phyloP scores from a whole-genome alignment of 2,329 filamentous ascomycete species.

The Dothidotthia symphoricarpi region DNA sequence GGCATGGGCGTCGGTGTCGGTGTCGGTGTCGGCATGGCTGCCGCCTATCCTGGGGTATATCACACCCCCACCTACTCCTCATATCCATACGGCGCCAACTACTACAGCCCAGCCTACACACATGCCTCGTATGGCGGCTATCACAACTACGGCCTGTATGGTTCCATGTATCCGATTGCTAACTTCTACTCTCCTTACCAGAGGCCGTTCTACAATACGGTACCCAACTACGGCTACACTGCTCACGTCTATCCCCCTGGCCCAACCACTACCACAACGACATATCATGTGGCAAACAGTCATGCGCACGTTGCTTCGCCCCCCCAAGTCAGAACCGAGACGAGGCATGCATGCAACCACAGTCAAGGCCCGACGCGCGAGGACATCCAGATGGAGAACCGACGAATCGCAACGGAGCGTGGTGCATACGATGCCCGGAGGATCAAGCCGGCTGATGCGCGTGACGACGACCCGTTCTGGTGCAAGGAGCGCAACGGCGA shows the following conservation, averaged over 20 bases:
- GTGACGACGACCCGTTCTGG: conserved; percentile 39
- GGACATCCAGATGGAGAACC: conserved; percentile 32
- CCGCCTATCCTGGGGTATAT: conserved; percentile 27
- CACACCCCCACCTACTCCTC: conserved; percentile 18
- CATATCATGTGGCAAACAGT: conserved; percentile 27
- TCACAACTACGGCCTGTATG: conserved; percentile 25
- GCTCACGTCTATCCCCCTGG: conserved; percentile 27
- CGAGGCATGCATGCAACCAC: conserved; percentile 14
- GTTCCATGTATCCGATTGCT: conserved; percentile 35
- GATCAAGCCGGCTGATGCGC: conserved; percentile 36
- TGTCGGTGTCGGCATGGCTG: conserved; percentile 11
- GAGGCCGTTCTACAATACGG: conserved; percentile 31
- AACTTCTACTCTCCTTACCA: conserved; percentile 37
- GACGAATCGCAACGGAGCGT: conserved; percentile 30
- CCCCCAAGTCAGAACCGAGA: conserved; percentile 8
- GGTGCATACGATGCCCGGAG: conserved; percentile 31
- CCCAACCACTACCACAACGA: conserved; percentile 16
- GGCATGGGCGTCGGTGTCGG: conserved; percentile 6
- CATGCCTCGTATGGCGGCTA: conserved; percentile 20
- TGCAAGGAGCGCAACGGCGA: conserved; percentile 39
- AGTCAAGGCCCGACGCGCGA: conserved; percentile 13
- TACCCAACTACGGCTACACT: conserved; percentile 22
- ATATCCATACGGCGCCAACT: conserved; percentile 15
- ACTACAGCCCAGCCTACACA: conserved; percentile 9
- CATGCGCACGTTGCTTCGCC: conserved; percentile 10